Percentiles rank a stretch among this genome's conserved stretches.
phyloP scores from a whole-genome alignment of 2,329 filamentous ascomycete species.

The Penicillium vulpinum region DNA sequence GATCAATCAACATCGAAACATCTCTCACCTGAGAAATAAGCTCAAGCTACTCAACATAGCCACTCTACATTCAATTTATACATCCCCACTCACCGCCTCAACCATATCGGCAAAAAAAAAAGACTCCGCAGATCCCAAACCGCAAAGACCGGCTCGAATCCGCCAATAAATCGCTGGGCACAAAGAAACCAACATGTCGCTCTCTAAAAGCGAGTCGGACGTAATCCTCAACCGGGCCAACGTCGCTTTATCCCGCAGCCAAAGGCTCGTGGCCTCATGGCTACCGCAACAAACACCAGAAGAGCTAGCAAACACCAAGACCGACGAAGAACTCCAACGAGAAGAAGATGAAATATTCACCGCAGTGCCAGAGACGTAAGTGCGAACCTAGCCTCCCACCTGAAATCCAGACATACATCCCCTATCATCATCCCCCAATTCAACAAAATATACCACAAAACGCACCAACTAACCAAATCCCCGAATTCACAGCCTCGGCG shows the following conservation, averaged over 20 bases:
- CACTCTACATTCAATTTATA: not conserved
- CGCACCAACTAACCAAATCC: not conserved
- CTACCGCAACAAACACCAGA: slow-evolving; percentile 51
- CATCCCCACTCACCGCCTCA: not conserved
- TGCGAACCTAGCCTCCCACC: not conserved
- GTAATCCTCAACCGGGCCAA: slow-evolving; percentile 57
- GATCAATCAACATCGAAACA: not conserved
- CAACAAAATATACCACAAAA: not conserved
- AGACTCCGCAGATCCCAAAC: slow-evolving; percentile 12
- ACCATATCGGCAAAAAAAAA: slow-evolving; percentile 1
- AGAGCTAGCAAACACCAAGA: slow-evolving; percentile 40
- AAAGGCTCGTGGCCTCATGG: slow-evolving; percentile 58
- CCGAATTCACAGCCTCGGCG: slow-evolving; percentile 42
- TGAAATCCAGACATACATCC: not conserved
- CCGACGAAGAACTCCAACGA: slow-evolving; percentile 48
- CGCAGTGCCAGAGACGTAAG: slow-evolving; percentile 56
- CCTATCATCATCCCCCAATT: not conserved
- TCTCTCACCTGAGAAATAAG: not conserved
- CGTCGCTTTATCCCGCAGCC: slow-evolving; percentile 55
- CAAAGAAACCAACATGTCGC: slow-evolving; percentile 27
- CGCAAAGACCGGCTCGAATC: not conserved
- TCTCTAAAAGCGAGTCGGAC: slow-evolving; percentile 50
- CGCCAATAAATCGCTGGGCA: not conserved
- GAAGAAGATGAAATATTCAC: slow-evolving; percentile 58
- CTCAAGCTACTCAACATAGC: not conserved